phyloP scores from a whole-genome alignment of 768 basidiomycete genomes.

The Lentinula boryana region DNA sequence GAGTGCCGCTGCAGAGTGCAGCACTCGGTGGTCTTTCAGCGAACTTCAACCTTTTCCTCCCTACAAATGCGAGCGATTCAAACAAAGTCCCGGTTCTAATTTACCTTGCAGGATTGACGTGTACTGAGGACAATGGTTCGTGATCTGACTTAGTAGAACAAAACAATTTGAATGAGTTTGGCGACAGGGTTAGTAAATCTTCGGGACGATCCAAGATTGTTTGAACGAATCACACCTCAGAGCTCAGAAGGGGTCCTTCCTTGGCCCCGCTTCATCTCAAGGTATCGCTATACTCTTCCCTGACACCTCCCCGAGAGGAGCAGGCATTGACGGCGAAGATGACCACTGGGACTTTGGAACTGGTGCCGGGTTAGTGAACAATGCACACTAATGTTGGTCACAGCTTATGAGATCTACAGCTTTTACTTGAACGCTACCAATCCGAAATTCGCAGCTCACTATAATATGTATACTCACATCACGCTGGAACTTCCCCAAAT shows the following conservation, averaged over 20 bases:
- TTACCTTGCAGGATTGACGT: constrained; percentile 86
- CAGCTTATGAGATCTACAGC: neutral
- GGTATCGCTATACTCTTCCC: constrained; percentile 91
- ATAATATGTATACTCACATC: constrained; percentile 87
- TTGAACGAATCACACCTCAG: constrained; percentile 27
- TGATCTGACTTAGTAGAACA: neutral
- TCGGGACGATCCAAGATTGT: neutral
- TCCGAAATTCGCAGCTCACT: constrained; percentile 63
- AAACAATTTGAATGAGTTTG: neutral
- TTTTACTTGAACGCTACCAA: constrained; percentile 94
- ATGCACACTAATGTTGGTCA: no score
- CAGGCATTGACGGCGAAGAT: constrained; percentile 77
- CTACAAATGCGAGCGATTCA: constrained; percentile 42
- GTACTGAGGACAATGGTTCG: constrained; percentile 84
- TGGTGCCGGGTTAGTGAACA: constrained; percentile 59
- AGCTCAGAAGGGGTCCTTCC: constrained; percentile 90
- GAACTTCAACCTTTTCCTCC: constrained; percentile 87
- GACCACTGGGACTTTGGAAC: constrained; percentile 88
- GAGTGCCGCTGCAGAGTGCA: constrained; percentile 41
- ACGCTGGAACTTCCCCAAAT: constrained; percentile 80
- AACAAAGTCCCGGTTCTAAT: constrained; percentile 61
- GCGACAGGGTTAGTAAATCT: neutral
- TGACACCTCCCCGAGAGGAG: constrained; percentile 93
- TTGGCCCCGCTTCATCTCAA: constrained; percentile 78
- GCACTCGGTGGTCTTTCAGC: constrained; percentile 65